Evolutionary conservation across 2,329 filamentous ascomycete genomes (phyloP), one percentile per base, ranked within the genome.

Genomic region (Fusarium austroafricanum): DNA sequence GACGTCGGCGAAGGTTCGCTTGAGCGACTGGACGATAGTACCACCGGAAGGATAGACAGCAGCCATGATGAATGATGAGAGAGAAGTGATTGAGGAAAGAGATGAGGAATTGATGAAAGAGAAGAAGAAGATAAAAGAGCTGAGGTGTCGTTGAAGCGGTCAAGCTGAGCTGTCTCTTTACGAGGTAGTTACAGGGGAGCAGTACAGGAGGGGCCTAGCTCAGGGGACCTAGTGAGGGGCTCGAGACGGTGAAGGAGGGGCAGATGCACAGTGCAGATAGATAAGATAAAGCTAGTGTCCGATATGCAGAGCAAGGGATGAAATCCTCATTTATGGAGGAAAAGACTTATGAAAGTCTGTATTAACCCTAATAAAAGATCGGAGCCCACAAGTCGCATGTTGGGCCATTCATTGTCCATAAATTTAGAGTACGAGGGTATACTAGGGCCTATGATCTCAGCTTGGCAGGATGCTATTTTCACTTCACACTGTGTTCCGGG

Each of bases 1-100:
- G 55, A 98, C 95, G 73, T 95, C 88, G 68, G 86, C 85, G 83
- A 97, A 99, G 74, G 92, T 95, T 78, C 86, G 87, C 84, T 92
- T 92, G 80, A 96, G 86, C 73, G 90, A 92, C 78, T 96, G 89
- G 81, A 98, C 91, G 84, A 94, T 94, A 75, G 94, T 97, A 74
- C 87, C 87, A 70, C 89, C 90, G 47, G 87, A 80, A 57, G 90
- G 89, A 71, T 86, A 82, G 50, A 79, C 75, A 63, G 78, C 75
- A 72, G 87, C 83, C 86, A 90, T 89, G 75, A 74, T 83, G 73
- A 55, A 29, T 39, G 59, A 50, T 65, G 47, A 45, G 33, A 39
- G 35, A 61, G 28, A 35, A 51, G 37, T 58, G 31, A 58, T 38
- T 58, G 52, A 55, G 49, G 29, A 42, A 45, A 45, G 47, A 35